Evolutionary conservation across 345 rosid species (phyloP), one percentile per base, ranked within the genome.

Genomic region (Bretschneidera sinensis): DNA sequence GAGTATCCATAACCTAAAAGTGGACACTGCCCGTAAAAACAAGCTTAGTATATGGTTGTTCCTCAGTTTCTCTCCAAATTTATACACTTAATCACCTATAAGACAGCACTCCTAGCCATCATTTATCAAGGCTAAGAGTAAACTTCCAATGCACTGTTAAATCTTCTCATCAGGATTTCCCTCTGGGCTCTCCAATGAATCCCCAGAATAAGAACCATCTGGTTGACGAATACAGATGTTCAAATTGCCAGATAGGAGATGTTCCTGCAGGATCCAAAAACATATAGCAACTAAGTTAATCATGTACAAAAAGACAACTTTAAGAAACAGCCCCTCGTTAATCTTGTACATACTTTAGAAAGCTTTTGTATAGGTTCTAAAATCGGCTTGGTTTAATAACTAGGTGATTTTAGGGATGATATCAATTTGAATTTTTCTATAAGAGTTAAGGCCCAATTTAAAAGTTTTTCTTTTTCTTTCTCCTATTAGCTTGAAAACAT

Each of bases 201-300:
- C 92, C 70, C 78, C 86, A 18, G 80, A 61, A 63, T 86, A 88
- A 20, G 94, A 91, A 24, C 96, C 91, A 68, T 88, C 95, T 4
- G 92, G 76, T 72, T 86, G 90, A 69, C 88, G 82, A 58, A 80
- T 68, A 62, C 70, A 71, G 53, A 80, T 75, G 74, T 88, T 85
- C 82, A 86, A 78, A 70, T 84, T 91, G 71, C 85, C 79, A 19
- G 96, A 80, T 34, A 80, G 74, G 28, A 75, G 68, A 21, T 72
- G 71, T 23, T 88, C 96, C 96, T 88, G 84, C 65, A 78, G 17
- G 69, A 71, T 31, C 25, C 65, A 58, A 20, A 64, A 43, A 59
- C 24, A 48, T 21, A 51, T 16, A 18, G 0, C 48, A 34, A 23
- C 24, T 23, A 48, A 17, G 10, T 45, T 45, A 45, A 45, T 45